Evolutionary conservation across 331 rosid species (phyloP), one percentile per base, ranked within the genome.

Genomic region (Spiraea crenata): DNA sequence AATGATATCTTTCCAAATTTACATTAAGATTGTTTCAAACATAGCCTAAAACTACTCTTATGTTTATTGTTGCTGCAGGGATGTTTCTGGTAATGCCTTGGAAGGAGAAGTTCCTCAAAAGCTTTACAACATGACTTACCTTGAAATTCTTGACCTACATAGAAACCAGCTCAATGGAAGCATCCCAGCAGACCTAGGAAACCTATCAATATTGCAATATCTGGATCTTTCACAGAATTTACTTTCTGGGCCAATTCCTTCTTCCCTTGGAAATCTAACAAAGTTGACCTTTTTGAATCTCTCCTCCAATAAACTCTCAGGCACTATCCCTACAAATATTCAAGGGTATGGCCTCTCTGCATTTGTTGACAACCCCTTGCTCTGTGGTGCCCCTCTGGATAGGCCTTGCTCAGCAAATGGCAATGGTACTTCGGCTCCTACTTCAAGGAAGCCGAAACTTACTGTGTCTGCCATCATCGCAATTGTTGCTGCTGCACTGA

Each of bases 401-500:
- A 82, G 63, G 44, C 58, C 84, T 76, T 95, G 99, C 87, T 80
- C 89, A 38, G 80, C 37, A 52, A 81, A 52, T 4, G 87, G 90
- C 74, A 77, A 84, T 48, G 45, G 60, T 42, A 47, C 83, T 16
- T 63, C 73, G 8, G 56, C 80, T 72, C 66, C 89, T 20, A 48
- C 67, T 48, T 70, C 80, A 4, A 72, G 81, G 82, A 89, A 85
- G 74, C 71, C 90, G 45, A 84, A 84, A 69, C 90, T 95, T 31
- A 86, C 90, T 49, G 86, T 79, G 56, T 89, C 99, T 74, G 85
- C 86, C 69, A 91, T 95, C 72, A 65, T 95, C 40, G 99, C 96
- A 67, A 91, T 95, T 76, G 96, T 89, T 68, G 99, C 99, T 49
- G 99, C 99, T 51, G 96, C 90, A 41, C 63, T 89, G 74, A 95